Evolutionary conservation across 1,139 yeast species (phyloP).

Genomic region (Insectozyma bohioensis): DNA sequence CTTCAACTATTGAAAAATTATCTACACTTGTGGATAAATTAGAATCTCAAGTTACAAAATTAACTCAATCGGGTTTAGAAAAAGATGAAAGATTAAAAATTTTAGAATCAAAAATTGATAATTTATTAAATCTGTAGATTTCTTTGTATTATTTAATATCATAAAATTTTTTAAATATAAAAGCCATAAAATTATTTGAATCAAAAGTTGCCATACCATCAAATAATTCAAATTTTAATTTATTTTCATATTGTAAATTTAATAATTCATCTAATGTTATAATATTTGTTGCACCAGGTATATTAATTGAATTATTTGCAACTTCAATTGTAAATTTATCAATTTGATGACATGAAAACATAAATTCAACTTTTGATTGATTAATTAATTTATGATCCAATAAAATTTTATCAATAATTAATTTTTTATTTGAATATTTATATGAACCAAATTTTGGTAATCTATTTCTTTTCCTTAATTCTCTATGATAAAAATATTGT

Average conservation of each 20-base stretch:
- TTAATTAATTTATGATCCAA: conserved; percentile 48
- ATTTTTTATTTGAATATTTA: conserved; percentile 74
- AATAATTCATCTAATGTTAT: conserved; percentile 69
- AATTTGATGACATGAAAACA: conserved; percentile 73
- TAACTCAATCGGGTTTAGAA: conserved; percentile 54
- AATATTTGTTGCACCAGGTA: conserved; percentile 53
- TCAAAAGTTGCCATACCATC: conserved; percentile 68
- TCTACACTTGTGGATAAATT: conserved; percentile 55
- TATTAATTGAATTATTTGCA: conserved; percentile 41
- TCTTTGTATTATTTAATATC: conserved; percentile 33
- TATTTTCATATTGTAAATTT: conserved; percentile 63
- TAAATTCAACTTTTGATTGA: conserved; percentile 66
- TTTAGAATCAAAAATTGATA: conserved; percentile 43
- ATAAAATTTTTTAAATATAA: conserved; percentile 74
- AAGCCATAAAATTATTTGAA: conserved; percentile 61
- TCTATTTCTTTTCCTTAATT: conserved; percentile 64
- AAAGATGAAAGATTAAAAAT: conserved; percentile 59
- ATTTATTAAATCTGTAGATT: conserved; percentile 2
- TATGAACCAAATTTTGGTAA: conserved; percentile 81
- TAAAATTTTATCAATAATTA: conserved; percentile 72
- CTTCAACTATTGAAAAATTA: conserved; percentile 67
- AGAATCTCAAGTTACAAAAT: conserved; percentile 52
- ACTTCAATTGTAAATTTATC: conserved; percentile 74
- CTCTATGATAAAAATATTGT: conserved; percentile 77
- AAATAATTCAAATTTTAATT: conserved; percentile 51